Base-by-base conservation (phyloP, 768 basidiomycete genomes). In the Daedalea quercina region DNA sequence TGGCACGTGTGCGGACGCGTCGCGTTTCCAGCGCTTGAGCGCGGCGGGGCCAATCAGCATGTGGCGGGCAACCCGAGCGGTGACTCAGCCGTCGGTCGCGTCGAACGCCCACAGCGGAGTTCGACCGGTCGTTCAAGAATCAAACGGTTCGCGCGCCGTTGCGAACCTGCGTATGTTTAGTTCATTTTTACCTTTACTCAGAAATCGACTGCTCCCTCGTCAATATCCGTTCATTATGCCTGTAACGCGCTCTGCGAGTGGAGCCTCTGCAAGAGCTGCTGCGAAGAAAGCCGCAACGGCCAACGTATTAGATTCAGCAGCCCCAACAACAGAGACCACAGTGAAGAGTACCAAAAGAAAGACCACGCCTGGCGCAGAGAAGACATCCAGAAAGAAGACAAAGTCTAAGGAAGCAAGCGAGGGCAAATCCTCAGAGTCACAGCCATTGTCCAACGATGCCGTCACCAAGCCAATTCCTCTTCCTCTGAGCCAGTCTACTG, bases 171-270 rank as follows among this genome's bases (percentile, higher is more conserved):
- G 26, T 45, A 45, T 45, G 15, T 19, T 40, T 3, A 40, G 15
- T 4, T 15, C 34, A 35, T 8, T 17, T 17, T 17, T 40, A 15
- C 17, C 37, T 40, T 19, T 40, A 15, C 37, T 40, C 37, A 40
- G 7, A 19, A 15, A 40, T 15, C 37, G 37, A 8, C 11, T 31
- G 28, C 28, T 4, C 8, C 11, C 26, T 8, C 13, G 2, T 35
- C 48, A 13, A 19, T 26, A 13, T 49, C 31, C 9, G 48, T 19
- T 7, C 28, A 49, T 35, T 15, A 54, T 24, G 42, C 63, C 63
- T 59, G 52, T 60, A 2, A 66, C 65, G 11, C 65, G 65, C 13
- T 66, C 65, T 7, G 54, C 59, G 17, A 55, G 49, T 15, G 60
- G 58, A 47, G 46, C 31, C 19, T 47, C 46, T 23, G 40, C 52